Evolutionary conservation across 352 stramenopile species (phyloP).

Genomic region (Pythium aristosporum): DNA sequence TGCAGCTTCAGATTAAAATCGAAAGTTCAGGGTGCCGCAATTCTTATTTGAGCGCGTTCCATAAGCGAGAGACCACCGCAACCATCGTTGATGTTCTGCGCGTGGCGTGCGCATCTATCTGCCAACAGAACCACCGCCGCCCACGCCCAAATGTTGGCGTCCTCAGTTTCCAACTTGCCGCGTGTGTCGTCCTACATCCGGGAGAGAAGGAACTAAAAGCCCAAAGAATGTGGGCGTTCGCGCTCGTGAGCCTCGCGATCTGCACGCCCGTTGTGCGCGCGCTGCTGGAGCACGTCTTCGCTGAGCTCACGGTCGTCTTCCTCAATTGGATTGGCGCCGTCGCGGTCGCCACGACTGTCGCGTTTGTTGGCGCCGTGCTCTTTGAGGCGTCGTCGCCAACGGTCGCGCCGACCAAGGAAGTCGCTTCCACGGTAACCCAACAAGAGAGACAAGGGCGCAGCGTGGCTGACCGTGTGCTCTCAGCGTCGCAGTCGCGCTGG

Average conservation of each 20-base stretch:
- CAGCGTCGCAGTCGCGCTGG: conserved; percentile 1
- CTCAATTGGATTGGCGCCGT: conserved; percentile 50
- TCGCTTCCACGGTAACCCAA: background rate
- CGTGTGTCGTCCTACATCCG: no score
- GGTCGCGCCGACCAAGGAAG: background rate
- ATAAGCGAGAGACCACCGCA: no score
- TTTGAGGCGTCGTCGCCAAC: conserved; percentile 1
- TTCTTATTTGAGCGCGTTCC: no score
- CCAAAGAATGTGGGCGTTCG: conserved; percentile 54
- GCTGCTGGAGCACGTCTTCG: conserved; percentile 58
- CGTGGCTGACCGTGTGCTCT: background rate
- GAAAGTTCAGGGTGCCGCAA: no score
- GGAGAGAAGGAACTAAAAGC: background rate
- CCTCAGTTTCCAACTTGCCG: no score
- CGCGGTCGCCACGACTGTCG: conserved; percentile 22
- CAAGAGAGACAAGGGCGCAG: background rate
- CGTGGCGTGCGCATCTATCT: no score
- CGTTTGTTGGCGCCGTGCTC: conserved; percentile 34
- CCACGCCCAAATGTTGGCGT: no score
- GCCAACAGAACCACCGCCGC: no score
- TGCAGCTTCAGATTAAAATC: no score
- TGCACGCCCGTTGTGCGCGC: conserved; percentile 51
- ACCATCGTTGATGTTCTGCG: no score
- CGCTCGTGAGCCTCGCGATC: conserved; percentile 50
- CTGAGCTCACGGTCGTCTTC: conserved; percentile 63